Conservation (phyloP, 805 yeast genomes). For the Groenewaldozyma salmanticensis region DNA sequence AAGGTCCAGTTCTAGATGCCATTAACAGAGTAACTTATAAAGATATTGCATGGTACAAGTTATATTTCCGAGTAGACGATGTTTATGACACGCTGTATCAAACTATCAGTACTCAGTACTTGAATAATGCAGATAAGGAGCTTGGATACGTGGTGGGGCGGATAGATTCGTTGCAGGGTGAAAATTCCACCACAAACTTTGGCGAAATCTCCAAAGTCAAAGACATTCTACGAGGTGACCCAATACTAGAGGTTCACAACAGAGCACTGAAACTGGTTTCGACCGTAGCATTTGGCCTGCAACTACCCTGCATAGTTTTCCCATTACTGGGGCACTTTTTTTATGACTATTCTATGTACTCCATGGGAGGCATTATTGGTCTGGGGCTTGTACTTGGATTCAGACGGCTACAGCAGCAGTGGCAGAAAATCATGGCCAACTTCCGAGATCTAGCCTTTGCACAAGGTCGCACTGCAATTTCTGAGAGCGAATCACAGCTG, state of each 20-base stretch:
- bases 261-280: constrained; percentile 22
- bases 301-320: constrained; percentile 25
- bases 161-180: constrained; percentile 14
- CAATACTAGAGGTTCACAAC: constrained; percentile 21
- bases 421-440: constrained; percentile 21
- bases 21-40: constrained; percentile 14
- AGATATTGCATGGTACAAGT: constrained; percentile 29
- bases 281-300: constrained; percentile 24
- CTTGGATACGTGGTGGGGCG: constrained; percentile 26
- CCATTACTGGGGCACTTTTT: constrained; percentile 26
- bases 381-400: constrained; percentile 30
- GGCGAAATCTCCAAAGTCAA: constrained; percentile 5
- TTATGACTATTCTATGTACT: constrained; percentile 22
- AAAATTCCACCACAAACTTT: constrained; percentile 3
- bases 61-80: constrained; percentile 29
- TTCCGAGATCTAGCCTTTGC: constrained; percentile 20
- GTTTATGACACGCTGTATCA: constrained; percentile 20
- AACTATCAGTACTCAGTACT: constrained; percentile 13
- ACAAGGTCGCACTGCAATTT: constrained; percentile 20
- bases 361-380: constrained; percentile 28
- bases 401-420: constrained; percentile 25
- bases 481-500: constrained; percentile 21
- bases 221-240: constrained; percentile 1
- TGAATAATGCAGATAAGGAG: constrained; percentile 23
- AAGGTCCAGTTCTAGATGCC: constrained; percentile 22